Evolutionary conservation across 345 rosid species (phyloP), one percentile per base, ranked within the genome.

Genomic region (Jatropha curcas): DNA sequence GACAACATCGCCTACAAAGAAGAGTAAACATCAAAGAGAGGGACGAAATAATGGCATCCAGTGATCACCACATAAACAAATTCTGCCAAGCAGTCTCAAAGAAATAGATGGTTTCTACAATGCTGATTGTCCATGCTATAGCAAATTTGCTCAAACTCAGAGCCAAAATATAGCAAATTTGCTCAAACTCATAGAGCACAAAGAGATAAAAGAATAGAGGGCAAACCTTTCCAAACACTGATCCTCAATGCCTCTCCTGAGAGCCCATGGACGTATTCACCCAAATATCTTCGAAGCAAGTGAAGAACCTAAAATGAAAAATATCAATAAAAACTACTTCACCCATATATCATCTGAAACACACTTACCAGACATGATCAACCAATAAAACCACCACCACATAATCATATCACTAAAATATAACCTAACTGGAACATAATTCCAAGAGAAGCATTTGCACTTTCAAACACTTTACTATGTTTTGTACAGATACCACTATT

Each of bases 201-300:
- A 17, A 5, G 14, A 56, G 14, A n/a, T 19, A 11, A 34, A 59
- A 45, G 52, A 70, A 33, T 45, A 7, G 50, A 71, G 68, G 48
- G 60, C 80, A 22, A 76, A 95, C 99, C 99, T 86, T 91, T 95
- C 99, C 99, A 95, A 67, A 95, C 98, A 80, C 99, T 92, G 82
- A 95, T 95, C 75, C 94, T 79, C 82, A 95, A 77, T 74, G 97
- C 97, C 86, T 95, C 99, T 16, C 73, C 80, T 1, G 99, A 95
- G 67, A 95, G 98, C 70, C 96, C 99, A 35, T 92, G 92, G 51
- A 95, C 99, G 76, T 95, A 92, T 78, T 95, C 98, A 19, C 99
- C 98, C 83, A 95, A 84, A 82, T 95, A 95, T 82, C 85, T 89
- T 79, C 94, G 96, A 81, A 95, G 99, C 94, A 95, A 84, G 81